Conservation (phyloP, 148 eudicot genomes). For the Hydrangea macrophylla region DNA sequence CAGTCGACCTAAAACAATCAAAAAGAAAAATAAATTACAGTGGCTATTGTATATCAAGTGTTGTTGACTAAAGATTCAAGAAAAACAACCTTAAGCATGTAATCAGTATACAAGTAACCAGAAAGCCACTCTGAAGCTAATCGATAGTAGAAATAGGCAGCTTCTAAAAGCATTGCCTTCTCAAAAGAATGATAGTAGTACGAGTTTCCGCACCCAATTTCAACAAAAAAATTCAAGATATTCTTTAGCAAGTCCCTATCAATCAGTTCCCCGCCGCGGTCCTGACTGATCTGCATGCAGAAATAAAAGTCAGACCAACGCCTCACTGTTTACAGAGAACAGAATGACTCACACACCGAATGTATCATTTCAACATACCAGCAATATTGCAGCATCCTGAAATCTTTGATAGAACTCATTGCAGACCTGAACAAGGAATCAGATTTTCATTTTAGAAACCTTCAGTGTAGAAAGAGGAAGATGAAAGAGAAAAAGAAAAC, state of each 20-base stretch:
- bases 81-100: slow-evolving; percentile 18
- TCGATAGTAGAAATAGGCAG: slow-evolving; percentile 17
- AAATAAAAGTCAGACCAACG: slow-evolving; percentile 3
- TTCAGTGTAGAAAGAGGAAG: background rate
- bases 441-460: background rate
- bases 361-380: slow-evolving; percentile 17
- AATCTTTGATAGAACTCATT: slow-evolving; percentile 10
- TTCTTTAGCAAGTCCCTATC: slow-evolving; percentile 17
- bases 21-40: background rate
- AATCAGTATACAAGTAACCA: slow-evolving; percentile 12
- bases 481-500: background rate
- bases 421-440: slow-evolving; percentile 22
- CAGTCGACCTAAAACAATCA: slow-evolving; percentile 15
- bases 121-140: slow-evolving; percentile 18
- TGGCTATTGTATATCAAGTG: background rate
- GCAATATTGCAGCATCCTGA: slow-evolving; percentile 17
- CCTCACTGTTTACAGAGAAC: background rate
- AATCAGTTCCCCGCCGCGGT: slow-evolving; percentile 11
- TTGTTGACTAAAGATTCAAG: background rate
- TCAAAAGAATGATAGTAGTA: slow-evolving; percentile 19
- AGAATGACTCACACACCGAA: background rate
- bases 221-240: slow-evolving; percentile 20
- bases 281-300: slow-evolving; percentile 17
- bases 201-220: slow-evolving; percentile 17
- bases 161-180: slow-evolving; percentile 15